Base-by-base conservation (phyloP, 768 basidiomycete species). In the Saitozyma sp. region DNA sequence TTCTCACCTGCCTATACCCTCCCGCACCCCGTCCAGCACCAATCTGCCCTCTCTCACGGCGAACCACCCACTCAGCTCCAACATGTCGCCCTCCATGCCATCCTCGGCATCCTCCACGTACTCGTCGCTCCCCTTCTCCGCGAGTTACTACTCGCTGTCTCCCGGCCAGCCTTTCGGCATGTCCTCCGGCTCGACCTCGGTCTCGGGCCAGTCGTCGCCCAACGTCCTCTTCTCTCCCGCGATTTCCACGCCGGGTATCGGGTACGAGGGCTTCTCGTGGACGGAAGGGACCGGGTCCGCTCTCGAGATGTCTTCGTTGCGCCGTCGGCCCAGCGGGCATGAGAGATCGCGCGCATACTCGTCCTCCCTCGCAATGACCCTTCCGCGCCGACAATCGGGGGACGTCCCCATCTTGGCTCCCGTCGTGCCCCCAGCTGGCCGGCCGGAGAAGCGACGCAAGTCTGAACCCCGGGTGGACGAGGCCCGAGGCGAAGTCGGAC, bases 121-220 rank as follows among this genome's bases (percentile, higher is more conserved):
- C 46, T 67, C 71, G 17, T 50, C 66, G 8, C 42, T 69, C 20
- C 71, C 71, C 10, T 52, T 60, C 6, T 58, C 63, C 8, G 43
- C 57, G 19, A 64, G 61, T 4, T 66, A 63, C 51, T 63, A 65
- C 48, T 61, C 67, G 8, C 41, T 70, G 14, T 70, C 67, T 13
- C 66, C 66, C 54, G 51, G 54, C 19, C 37, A 40, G 20, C 17
- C 29, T 6, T 65, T 62, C 55, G 51, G 45, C 42, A n/a, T 71
- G 0, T 66, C 60, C 38, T 40, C 58, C 50, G 59, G 49, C 39
- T 64, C 68, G 0, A 69, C 61, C 0, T 67, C 67, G 8, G 56
- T 63, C 9, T 74, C 73, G 11, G 73, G 73, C 19, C 52, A 63
- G 17, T 69, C 69, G 6, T 69, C 69, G 4, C 69, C 72, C 14